These are phyloP conservation scores for Ensete ventricosum DNA, from an alignment of 176 grass and related monocot genomes.

Conservation along the genomic window DNA sequence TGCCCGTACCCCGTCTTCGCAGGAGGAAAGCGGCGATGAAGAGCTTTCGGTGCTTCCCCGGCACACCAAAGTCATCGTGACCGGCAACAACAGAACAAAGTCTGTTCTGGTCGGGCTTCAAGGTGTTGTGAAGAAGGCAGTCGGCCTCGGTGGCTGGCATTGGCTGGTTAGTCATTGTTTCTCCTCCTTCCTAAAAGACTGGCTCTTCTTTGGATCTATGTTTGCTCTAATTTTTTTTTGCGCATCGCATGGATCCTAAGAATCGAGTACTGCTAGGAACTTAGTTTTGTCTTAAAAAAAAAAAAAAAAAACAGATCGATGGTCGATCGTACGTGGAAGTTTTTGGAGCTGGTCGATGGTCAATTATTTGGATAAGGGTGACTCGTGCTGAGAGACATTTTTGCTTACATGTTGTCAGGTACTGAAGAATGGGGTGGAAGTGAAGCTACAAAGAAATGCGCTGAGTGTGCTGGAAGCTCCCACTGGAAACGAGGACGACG, in stretches of 20 bases:
- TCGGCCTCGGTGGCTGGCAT: conserved; percentile 22
- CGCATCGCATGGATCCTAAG: not conserved
- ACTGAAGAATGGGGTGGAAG: conserved; percentile 19
- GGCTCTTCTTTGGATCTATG: not conserved
- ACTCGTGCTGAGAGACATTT: not conserved
- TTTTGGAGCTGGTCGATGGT: no score
- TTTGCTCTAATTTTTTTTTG: not conserved
- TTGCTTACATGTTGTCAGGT: conserved; percentile 1
- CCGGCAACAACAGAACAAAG: conserved; percentile 21
- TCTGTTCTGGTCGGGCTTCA: conserved; percentile 20
- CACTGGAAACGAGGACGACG: conserved; percentile 13
- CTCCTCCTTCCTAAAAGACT: not conserved
- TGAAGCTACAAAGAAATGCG: conserved; percentile 22
- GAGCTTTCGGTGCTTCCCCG: conserved; percentile 18
- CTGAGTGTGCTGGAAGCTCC: conserved; percentile 23
- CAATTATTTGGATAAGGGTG: not conserved
- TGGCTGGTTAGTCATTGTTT: conserved; percentile 8
- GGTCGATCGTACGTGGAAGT: no score
- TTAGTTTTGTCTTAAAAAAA: no score
- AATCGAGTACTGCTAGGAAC: not conserved
- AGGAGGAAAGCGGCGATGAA: conserved; percentile 19
- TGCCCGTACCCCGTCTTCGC: not conserved
- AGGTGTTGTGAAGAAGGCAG: conserved; percentile 20
- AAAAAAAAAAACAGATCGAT: no score
- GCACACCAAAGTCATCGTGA: conserved; percentile 22